Percentiles rank a stretch among this genome's conserved stretches.
These are phyloP conservation scores for Eremomyces bilateralis DNA, from an alignment of 495 filamentous ascomycete genomes.

Conservation along the genomic window DNA sequence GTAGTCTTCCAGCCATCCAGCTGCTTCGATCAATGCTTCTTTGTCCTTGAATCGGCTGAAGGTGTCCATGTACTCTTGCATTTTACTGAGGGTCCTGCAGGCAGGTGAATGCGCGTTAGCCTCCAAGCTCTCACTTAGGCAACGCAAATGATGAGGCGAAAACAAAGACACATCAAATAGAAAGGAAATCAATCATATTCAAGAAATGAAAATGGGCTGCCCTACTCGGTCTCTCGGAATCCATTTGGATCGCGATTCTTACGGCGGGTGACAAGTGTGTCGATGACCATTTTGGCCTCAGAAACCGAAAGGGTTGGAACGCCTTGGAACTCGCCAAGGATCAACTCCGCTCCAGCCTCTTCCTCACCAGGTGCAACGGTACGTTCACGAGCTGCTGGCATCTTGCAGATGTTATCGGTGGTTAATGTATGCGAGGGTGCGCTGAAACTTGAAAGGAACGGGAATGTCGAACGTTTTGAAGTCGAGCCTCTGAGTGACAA, in stretches of 20 bases:
- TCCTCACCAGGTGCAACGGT: slow-evolving; percentile 54
- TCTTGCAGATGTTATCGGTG: no score
- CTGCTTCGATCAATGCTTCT: slow-evolving; percentile 80
- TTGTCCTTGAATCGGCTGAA: slow-evolving; percentile 90
- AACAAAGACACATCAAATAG: no score
- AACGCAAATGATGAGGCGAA: no score
- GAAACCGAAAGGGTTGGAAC: slow-evolving; percentile 73
- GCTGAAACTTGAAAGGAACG: no score
- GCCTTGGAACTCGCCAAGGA: slow-evolving; percentile 78
- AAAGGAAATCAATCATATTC: no score
- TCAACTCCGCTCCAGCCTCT: slow-evolving; percentile 60
- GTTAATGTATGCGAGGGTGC: no score
- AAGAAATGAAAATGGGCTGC: slow-evolving; percentile 1
- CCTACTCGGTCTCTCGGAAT: slow-evolving; percentile 28
- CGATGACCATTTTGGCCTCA: slow-evolving; percentile 79
- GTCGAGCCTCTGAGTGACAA: no score
- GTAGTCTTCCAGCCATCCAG: slow-evolving; percentile 58
- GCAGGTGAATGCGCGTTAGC: not conserved
- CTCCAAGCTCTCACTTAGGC: slow-evolving; percentile 1
- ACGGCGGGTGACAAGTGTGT: slow-evolving; percentile 61
- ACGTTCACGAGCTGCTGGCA: no score
- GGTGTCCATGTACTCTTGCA: slow-evolving; percentile 70
- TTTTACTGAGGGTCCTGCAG: slow-evolving; percentile 47
- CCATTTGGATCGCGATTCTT: slow-evolving; percentile 39
- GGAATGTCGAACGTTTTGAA: no score